phyloP scores from a whole-genome alignment of 345 rosid genomes.

The Stellera chamaejasme region DNA sequence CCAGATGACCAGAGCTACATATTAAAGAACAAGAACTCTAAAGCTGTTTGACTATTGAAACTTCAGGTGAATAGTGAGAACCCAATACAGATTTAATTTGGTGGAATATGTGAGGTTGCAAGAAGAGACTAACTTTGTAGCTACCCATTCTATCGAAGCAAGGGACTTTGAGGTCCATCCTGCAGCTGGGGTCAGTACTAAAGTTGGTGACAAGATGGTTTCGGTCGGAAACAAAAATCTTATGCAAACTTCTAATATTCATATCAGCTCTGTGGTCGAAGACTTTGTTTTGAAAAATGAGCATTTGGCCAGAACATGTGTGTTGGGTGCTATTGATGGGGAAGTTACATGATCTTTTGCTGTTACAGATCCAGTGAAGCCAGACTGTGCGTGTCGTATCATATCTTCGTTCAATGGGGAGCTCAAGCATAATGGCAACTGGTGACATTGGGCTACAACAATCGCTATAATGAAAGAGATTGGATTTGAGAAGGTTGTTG shows the following conservation, averaged over 20 bases:
- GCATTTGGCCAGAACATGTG: slow-evolving; percentile 50
- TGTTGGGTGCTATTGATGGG: slow-evolving; percentile 57
- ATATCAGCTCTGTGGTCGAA: slow-evolving; percentile 36
- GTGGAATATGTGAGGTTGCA: slow-evolving; percentile 36
- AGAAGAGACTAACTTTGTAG: slow-evolving; percentile 24
- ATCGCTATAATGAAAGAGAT: slow-evolving; percentile 56
- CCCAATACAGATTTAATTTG: slow-evolving; percentile 57
- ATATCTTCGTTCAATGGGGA: slow-evolving; percentile 52
- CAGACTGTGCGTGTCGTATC: slow-evolving; percentile 47
- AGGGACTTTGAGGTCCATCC: slow-evolving; percentile 70
- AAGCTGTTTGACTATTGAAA: neutral
- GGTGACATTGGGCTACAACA: slow-evolving; percentile 76
- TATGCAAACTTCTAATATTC: slow-evolving; percentile 36
- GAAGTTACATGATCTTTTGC: slow-evolving; percentile 60
- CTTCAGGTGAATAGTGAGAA: slow-evolving; percentile 63
- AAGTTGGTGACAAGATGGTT: slow-evolving; percentile 48
- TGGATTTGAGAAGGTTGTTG: slow-evolving; percentile 51
- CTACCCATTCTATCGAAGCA: slow-evolving; percentile 29
- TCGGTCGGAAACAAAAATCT: slow-evolving; percentile 62
- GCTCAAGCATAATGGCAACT: slow-evolving; percentile 64
- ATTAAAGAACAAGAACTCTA: too few relatives aligned
- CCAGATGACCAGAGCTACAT: too few relatives aligned
- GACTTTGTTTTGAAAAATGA: slow-evolving; percentile 43
- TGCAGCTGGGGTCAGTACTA: slow-evolving; percentile 66
- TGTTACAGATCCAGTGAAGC: slow-evolving; percentile 64